Base-by-base conservation (phyloP, 2,329 filamentous ascomycete genomes). In the Trichoderma arundinaceum region DNA sequence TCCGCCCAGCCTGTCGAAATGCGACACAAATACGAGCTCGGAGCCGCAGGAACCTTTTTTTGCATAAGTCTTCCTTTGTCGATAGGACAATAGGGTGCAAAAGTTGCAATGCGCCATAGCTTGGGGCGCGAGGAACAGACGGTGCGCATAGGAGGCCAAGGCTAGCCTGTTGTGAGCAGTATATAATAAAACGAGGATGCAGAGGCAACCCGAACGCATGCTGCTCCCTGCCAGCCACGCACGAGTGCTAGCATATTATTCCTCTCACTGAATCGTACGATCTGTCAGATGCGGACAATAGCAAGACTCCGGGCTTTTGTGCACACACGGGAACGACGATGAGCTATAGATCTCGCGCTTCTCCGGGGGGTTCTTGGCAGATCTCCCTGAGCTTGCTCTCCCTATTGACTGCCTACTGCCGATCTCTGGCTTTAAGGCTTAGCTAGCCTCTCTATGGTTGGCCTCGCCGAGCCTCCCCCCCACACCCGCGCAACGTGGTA, bases 381-480 rank as follows among this genome's bases (percentile, higher is more conserved):
- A 62, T 62, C 49, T 17, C 10, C 35, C 33, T n/a, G n/a, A 35
- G 33, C 52, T 54, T 35, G 52, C 52, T 54, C 35, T 54, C 35
- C 35, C 35, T 54, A 41, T 39, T 28, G 28, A 19, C 32, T 17
- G 35, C n/a, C n/a, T n/a, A n/a, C n/a, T n/a, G n/a, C n/a, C n/a
- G n/a, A n/a, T n/a, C n/a, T n/a, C n/a, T n/a, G n/a, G n/a, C n/a
- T 48, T 44, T 53, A 53, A 62, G 59, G 48, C 59, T 62, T 62
- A 62, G 59, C 48, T 62, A 62, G 48, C 38, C 22, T 44, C 39
- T 28, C 22, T 33, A 28, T 48, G 28, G n/a, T n/a, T n/a, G n/a
- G n/a, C n/a, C n/a, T n/a, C n/a, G n/a, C n/a, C n/a, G n/a, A n/a
- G n/a, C n/a, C n/a, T n/a, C n/a, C n/a, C n/a, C n/a, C n/a, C n/a